Conservation (phyloP, 2,329 filamentous ascomycete genomes). For the Fonsecaea pedrosoi region DNA sequence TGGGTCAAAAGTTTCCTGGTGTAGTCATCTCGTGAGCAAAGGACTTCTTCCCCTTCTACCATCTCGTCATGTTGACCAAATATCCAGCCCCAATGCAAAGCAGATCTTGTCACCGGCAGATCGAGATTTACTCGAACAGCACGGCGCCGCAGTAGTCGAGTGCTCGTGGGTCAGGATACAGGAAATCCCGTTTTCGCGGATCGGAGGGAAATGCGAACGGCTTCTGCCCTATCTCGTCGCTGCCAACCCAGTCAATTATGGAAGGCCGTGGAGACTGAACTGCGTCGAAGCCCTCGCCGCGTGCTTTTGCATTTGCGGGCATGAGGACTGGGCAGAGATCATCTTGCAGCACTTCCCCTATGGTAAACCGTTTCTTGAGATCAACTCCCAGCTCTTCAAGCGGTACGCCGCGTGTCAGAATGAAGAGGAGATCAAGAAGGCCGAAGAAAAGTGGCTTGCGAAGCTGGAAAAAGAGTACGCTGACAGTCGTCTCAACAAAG, state of each 20-base stretch:
- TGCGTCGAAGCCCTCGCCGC: slow-evolving; percentile 95
- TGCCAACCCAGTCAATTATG: slow-evolving; percentile 97
- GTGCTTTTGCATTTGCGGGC: slow-evolving; percentile 90
- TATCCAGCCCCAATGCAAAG: slow-evolving; percentile 78
- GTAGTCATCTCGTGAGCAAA: slow-evolving; percentile 78
- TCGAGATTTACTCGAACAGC: slow-evolving; percentile 78
- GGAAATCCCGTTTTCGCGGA: slow-evolving; percentile 88
- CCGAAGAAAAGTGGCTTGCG: slow-evolving; percentile 85
- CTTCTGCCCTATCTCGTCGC: slow-evolving; percentile 93
- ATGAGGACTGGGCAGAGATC: slow-evolving; percentile 85
- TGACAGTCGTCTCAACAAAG: slow-evolving; percentile 73
- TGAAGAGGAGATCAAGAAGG: slow-evolving; percentile 80
- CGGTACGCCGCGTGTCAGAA: slow-evolving; percentile 83
- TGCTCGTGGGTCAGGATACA: slow-evolving; percentile 93
- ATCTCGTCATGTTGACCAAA: slow-evolving; percentile 9
- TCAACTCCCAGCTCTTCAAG: slow-evolving; percentile 82
- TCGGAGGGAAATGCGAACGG: slow-evolving; percentile 91
- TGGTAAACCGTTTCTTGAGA: slow-evolving; percentile 84
- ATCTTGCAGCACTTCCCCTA: slow-evolving; percentile 87
- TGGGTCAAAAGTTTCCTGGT: slow-evolving; percentile 89
- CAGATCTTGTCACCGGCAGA: slow-evolving; percentile 83
- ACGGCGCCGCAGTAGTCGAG: slow-evolving; percentile 94
- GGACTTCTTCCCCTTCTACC: background rate
- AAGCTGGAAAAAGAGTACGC: slow-evolving; percentile 89
- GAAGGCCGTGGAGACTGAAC: slow-evolving; percentile 91